Conservation (phyloP, 495 filamentous ascomycete genomes). For the Xylaria acuta region DNA sequence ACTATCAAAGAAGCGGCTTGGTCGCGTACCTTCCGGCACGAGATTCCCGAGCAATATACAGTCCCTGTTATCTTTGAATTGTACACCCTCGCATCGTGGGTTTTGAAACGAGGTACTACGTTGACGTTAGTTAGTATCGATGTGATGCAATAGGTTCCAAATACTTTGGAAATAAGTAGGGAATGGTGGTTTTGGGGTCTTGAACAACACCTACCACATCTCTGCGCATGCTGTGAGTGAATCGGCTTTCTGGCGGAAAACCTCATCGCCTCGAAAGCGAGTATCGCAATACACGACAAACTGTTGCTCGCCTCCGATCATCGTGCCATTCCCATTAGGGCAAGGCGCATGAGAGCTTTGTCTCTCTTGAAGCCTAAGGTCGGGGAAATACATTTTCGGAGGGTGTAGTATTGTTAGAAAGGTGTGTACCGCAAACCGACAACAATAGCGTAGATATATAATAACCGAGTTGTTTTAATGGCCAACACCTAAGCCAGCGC, state of each 20-base stretch:
- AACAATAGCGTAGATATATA: neutral
- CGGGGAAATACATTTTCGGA: constrained; percentile 2
- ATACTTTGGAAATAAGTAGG: neutral
- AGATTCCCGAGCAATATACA: constrained; percentile 38
- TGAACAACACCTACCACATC: constrained; percentile 39
- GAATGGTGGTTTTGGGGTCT: neutral
- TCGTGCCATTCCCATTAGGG: constrained; percentile 42
- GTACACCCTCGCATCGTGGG: constrained; percentile 43
- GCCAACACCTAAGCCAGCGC: neutral
- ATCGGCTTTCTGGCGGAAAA: constrained; percentile 35
- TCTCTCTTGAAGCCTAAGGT: neutral
- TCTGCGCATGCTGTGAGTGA: constrained; percentile 39
- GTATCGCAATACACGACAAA: constrained; percentile 46
- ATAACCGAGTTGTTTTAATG: constrained; percentile 5
- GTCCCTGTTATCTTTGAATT: constrained; percentile 30
- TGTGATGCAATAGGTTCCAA: neutral
- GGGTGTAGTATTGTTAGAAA: no score
- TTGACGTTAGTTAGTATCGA: neutral
- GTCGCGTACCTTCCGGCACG: constrained; percentile 23
- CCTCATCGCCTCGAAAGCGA: constrained; percentile 33
- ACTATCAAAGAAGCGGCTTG: constrained; percentile 36
- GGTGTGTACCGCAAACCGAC: neutral
- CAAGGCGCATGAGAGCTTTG: constrained; percentile 33
- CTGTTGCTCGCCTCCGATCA: constrained; percentile 38
- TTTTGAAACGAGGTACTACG: constrained; percentile 29